Conservation (phyloP, 106 monocot genomes). For the Dendrobium officinale region DNA sequence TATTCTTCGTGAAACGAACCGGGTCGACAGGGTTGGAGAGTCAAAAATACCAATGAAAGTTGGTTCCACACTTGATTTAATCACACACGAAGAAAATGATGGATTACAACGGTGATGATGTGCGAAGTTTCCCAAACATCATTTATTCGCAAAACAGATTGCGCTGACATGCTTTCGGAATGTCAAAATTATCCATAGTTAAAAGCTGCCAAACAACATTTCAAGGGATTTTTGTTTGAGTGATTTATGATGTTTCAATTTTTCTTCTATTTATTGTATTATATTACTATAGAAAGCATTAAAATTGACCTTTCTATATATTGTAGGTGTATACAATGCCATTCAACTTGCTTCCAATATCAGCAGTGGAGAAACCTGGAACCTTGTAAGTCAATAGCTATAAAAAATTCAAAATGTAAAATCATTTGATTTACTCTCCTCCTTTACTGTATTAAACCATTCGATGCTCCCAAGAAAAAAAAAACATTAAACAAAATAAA, state of each 20-base stretch:
- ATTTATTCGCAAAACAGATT: too few relatives aligned
- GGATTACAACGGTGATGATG: too few relatives aligned
- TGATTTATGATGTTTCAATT: background rate
- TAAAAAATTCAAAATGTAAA: background rate
- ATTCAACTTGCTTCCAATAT: conserved; percentile 75
- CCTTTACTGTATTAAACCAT: background rate
- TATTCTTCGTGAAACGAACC: too few relatives aligned
- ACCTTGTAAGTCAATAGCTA: conserved; percentile 50
- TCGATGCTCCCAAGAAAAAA: too few relatives aligned
- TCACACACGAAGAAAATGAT: too few relatives aligned
- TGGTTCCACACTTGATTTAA: too few relatives aligned
- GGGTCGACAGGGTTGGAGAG: too few relatives aligned
- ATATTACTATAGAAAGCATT: background rate
- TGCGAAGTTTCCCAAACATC: too few relatives aligned
- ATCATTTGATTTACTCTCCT: background rate
- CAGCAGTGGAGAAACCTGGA: conserved; percentile 81
- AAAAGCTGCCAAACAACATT: too few relatives aligned
- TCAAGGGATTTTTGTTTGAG: background rate
- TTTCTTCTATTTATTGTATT: background rate
- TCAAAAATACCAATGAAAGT: too few relatives aligned
- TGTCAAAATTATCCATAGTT: too few relatives aligned
- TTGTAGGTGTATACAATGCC: conserved; percentile 61
- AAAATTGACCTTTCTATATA: conserved; percentile 3
- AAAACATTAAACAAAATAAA: background rate
- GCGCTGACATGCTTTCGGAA: too few relatives aligned